Conservation (phyloP, 2,329 filamentous ascomycete genomes). For the Ophiostoma sp. region DNA sequence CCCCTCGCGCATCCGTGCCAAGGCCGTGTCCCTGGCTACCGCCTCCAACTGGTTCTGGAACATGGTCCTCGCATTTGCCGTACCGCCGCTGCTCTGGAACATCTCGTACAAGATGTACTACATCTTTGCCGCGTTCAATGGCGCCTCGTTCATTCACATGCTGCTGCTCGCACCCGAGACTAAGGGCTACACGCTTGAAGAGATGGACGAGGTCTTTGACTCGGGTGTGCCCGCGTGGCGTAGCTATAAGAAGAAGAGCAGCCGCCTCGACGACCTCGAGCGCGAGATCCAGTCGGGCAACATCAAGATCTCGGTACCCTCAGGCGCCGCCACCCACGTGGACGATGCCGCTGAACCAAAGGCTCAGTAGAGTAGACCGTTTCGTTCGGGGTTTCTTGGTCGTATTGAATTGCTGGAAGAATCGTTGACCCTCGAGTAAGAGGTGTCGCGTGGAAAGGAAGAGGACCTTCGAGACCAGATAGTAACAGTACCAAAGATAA, state of each 20-base stretch:
- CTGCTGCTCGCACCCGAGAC: slow-evolving; percentile 60
- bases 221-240: slow-evolving; percentile 55
- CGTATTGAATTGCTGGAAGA: neutral
- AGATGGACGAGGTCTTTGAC: slow-evolving; percentile 69
- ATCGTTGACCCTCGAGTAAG: neutral
- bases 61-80: slow-evolving; percentile 51
- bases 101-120: slow-evolving; percentile 54
- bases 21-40: slow-evolving; percentile 41
- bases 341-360: neutral
- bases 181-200: slow-evolving; percentile 67
- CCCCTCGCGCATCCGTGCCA: slow-evolving; percentile 39
- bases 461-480: no score
- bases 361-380: neutral
- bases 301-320: slow-evolving; percentile 34
- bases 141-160: slow-evolving; percentile 62
- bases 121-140: slow-evolving; percentile 69
- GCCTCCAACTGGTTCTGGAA: slow-evolving; percentile 42
- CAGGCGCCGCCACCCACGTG: neutral
- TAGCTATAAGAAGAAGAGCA: slow-evolving; percentile 38
- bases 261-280: slow-evolving; percentile 43
- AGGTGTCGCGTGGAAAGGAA: neutral
- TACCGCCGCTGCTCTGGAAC: slow-evolving; percentile 46
- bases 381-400: neutral
- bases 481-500: neutral
- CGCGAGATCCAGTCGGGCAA: slow-evolving; percentile 45